Base-by-base conservation (phyloP, 1,139 yeast genomes). In the Yamadazyma oceani region DNA sequence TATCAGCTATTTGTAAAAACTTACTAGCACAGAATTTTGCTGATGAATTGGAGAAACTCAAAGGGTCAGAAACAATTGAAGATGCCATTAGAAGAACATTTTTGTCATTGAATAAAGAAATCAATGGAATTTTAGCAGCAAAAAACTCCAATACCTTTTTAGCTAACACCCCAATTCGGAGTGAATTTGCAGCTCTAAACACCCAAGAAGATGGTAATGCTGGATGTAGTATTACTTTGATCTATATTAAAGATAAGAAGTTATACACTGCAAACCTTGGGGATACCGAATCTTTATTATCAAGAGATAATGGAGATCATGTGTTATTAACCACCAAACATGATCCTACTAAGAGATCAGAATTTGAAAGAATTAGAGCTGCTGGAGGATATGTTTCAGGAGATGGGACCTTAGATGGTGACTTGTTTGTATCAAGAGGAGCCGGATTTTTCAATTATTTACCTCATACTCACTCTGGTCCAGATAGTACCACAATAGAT, bases 351-450 rank as follows among this genome's bases (percentile, higher is more conserved):
- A 79, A 75, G 33, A 73, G 87, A 32, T 71, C 70, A 22, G 98
- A 92, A 57, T 84, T 90, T 51, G 94, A 86, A 49, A 71, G 96
- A 52, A 87, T 94, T 35, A 73, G 97, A 51, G 86, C 87, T 2
- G 80, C 95, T 15, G 97, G 97, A 36, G 97, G 97, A 1, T 84
- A 77, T 55, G 96, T 92, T 13, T 79, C 88, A 2, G 85, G 88
- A 11, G 85, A 85, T 52, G 96, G 95, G 41, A 81, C 82, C 41
- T 73, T 92, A 34, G 96, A 90, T 58, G 95, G 94, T 32, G 82
- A 79, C 27, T 73, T 88, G 17, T 82, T 81, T 35, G 85, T 89
- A 28, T 86, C 97, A 1, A 76, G 98, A 50, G 96, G 96, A 22
- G 89, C 88, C 39, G 98, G 99, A 0, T 90, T 86, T 57, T 83